Evolutionary conservation across 108 stramenopile species (phyloP).

Genomic region (Schizochytrium sp.): DNA sequence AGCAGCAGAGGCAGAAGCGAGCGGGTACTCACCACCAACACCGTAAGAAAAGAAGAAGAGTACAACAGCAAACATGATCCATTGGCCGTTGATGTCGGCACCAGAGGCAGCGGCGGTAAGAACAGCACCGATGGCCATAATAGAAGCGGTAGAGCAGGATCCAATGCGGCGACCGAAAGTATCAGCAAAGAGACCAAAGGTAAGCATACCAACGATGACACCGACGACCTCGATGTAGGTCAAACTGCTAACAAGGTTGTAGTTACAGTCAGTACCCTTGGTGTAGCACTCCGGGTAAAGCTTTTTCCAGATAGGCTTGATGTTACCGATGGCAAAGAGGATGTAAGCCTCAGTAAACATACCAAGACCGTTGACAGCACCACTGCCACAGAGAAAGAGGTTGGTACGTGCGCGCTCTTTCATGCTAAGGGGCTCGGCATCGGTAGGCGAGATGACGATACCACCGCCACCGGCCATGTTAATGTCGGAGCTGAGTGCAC

Average conservation of each 20-base stretch:
- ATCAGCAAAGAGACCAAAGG: constrained; percentile 57
- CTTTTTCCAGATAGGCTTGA: constrained; percentile 48
- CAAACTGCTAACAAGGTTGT: neutral
- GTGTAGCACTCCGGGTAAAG: constrained; percentile 41
- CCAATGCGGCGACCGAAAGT: neutral
- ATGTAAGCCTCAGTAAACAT: constrained; percentile 57
- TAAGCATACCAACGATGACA: constrained; percentile 48
- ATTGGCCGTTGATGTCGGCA: neutral
- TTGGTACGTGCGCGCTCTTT: constrained; percentile 4
- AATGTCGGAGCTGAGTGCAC: neutral
- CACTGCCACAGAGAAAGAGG: neutral
- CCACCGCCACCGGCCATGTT: constrained; percentile 60
- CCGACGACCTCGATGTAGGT: constrained; percentile 60
- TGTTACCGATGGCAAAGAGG: constrained; percentile 60
- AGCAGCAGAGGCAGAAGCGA: constrained; percentile 71
- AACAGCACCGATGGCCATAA: constrained; percentile 35
- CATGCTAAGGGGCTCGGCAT: neutral
- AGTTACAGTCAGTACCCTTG: neutral
- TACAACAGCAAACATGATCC: constrained; percentile 40
- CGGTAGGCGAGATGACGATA: neutral
- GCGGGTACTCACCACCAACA: constrained; percentile 78
- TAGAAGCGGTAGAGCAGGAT: constrained; percentile 34
- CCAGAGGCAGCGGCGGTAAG: constrained; percentile 11
- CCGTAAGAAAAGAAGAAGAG: constrained; percentile 69
- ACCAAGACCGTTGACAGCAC: neutral